Evolutionary conservation across 2,329 filamentous ascomycete species (phyloP).

Genomic region (Bipolaris gigantea): DNA sequence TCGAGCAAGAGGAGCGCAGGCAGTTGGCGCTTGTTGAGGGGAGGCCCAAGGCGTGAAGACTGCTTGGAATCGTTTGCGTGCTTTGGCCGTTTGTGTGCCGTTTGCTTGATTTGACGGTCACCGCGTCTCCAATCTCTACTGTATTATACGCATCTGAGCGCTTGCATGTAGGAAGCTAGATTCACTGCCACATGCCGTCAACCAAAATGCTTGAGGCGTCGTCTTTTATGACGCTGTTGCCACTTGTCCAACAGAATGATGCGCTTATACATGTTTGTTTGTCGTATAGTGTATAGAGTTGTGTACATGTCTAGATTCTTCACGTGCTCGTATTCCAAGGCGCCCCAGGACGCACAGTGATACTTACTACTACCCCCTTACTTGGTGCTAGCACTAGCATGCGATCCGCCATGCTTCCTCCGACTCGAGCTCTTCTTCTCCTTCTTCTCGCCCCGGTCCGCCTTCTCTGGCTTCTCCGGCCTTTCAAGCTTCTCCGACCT

Average conservation of each 20-base stretch:
- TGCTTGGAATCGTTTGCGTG: not conserved
- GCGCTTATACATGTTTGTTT: too few relatives aligned
- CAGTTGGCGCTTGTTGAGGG: constrained; percentile 7
- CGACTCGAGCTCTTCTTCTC: constrained; percentile 13
- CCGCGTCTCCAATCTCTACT: constrained; percentile 20
- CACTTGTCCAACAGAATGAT: too few relatives aligned
- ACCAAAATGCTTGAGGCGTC: too few relatives aligned
- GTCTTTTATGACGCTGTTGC: too few relatives aligned
- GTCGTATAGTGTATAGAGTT: too few relatives aligned
- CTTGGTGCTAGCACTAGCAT: constrained; percentile 11
- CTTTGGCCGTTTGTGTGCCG: not conserved
- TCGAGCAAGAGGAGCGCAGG: constrained; percentile 28
- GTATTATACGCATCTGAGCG: constrained; percentile 3
- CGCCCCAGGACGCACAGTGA: too few relatives aligned
- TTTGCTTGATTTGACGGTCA: constrained; percentile 6
- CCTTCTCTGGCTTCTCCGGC: not conserved
- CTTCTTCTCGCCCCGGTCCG: constrained; percentile 3
- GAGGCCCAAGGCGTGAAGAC: constrained; percentile 8
- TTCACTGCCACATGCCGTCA: too few relatives aligned
- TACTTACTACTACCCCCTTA: not conserved
- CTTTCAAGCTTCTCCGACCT: not conserved
- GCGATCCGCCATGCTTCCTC: constrained; percentile 14
- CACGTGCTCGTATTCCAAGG: too few relatives aligned
- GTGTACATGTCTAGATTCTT: too few relatives aligned
- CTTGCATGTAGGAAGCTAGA: too few relatives aligned